Percentiles rank a stretch among this genome's conserved stretches.
These are phyloP conservation scores for Gossypium turneri DNA, from an alignment of 345 rosid species.

Conservation along the genomic window DNA sequence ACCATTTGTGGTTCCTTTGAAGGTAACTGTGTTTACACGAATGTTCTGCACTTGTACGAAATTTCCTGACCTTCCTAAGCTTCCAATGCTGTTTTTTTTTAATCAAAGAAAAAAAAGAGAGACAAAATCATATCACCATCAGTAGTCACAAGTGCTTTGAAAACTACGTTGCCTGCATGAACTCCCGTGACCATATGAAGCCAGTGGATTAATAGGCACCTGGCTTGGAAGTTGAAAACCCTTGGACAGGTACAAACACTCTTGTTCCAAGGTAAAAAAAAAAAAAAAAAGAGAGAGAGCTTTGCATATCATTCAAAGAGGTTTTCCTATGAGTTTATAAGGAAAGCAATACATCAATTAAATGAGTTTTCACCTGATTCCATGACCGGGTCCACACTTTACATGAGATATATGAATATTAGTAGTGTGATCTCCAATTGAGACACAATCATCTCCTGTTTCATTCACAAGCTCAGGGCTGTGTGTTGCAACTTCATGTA, in stretches of 20 bases:
- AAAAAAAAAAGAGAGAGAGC: not conserved
- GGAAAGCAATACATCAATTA: too few relatives aligned
- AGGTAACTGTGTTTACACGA: conserved; percentile 18
- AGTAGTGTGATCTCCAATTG: conserved; percentile 33
- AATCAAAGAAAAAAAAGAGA: not conserved
- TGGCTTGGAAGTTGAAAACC: not conserved
- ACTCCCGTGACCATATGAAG: not conserved
- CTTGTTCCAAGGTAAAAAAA: not conserved
- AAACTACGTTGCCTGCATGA: not conserved
- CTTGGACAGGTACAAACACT: not conserved
- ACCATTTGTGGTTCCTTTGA: conserved; percentile 35
- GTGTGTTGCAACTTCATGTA: too few relatives aligned
- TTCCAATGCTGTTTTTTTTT: conserved; percentile 31
- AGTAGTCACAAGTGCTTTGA: conserved; percentile 3
- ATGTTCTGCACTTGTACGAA: conserved; percentile 34
- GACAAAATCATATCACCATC: not conserved
- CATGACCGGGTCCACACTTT: conserved; percentile 46
- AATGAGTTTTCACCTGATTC: conserved; percentile 32
- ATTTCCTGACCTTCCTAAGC: conserved; percentile 37
- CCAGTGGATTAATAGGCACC: not conserved
- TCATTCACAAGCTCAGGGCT: not conserved
- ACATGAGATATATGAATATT: conserved; percentile 24
- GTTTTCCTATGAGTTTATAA: too few relatives aligned
- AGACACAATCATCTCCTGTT: conserved; percentile 43
- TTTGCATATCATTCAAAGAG: not conserved